Percentiles rank a stretch among this genome's conserved stretches.
phyloP scores from a whole-genome alignment of 139 green algal genomes.

The Zygnema circumcarinatum region DNA sequence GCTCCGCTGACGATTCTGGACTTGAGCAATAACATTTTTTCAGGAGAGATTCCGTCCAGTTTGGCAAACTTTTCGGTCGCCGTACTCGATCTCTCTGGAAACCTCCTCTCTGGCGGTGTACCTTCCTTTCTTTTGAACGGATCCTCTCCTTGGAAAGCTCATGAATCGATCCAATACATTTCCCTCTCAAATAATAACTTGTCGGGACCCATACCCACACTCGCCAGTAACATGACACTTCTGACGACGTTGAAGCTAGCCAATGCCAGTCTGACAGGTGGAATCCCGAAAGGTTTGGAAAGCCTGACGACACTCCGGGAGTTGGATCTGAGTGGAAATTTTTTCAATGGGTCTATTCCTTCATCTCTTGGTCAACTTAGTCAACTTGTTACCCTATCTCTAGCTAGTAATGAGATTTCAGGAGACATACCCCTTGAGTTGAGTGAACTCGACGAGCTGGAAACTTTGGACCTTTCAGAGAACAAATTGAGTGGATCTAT shows the following conservation, averaged over 20 bases:
- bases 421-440: constrained; percentile 2
- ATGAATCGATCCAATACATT: too few species aligned
- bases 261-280: not conserved
- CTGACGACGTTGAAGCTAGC: not conserved
- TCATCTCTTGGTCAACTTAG: not conserved
- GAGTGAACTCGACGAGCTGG: not conserved
- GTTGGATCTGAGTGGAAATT: not conserved
- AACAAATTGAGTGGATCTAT: constrained; percentile 15
- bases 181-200: too few species aligned
- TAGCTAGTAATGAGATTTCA: not conserved
- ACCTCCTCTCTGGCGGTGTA: too few species aligned
- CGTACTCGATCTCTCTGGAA: too few species aligned
- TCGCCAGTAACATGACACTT: too few species aligned
- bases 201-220: too few species aligned
- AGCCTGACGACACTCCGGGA: not conserved
- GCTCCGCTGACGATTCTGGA: not conserved
- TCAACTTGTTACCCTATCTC: not conserved
- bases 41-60: not conserved
- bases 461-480: not conserved
- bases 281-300: not conserved
- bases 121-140: too few species aligned
- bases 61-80: too few species aligned
- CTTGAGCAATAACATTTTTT: not conserved
- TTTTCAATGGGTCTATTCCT: not conserved
- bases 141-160: too few species aligned